phyloP scores from a whole-genome alignment of 2,329 filamentous ascomycete genomes.

The Paecilomyces variotii region DNA sequence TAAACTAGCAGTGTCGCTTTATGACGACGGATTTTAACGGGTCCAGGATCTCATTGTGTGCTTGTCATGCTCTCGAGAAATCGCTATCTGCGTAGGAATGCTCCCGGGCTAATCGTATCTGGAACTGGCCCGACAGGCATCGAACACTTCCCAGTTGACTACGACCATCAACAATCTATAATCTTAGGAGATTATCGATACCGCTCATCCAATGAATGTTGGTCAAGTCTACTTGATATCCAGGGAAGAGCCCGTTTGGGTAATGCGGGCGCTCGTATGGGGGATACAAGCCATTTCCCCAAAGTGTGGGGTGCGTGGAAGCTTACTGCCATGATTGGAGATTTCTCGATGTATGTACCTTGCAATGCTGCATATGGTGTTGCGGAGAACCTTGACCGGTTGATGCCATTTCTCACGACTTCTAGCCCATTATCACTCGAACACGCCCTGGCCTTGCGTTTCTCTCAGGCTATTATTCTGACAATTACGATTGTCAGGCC shows the following conservation, averaged over 20 bases:
- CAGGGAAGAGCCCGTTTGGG: neutral
- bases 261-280: neutral
- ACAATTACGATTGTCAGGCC: neutral
- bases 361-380: neutral
- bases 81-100: too few species aligned
- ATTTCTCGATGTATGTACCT: neutral
- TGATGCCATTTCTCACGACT: neutral
- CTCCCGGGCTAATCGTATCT: too few species aligned
- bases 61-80: too few species aligned
- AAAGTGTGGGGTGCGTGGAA: neutral
- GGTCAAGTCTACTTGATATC: neutral
- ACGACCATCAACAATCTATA: neutral
- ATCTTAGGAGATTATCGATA: neutral
- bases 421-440: neutral
- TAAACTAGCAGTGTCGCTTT: too few species aligned
- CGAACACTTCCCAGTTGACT: neutral
- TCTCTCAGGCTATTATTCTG: neutral
- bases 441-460: neutral
- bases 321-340: neutral
- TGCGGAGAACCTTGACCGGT: neutral
- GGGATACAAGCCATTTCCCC: neutral
- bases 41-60: too few species aligned
- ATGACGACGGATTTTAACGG: too few species aligned
- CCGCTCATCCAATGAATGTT: neutral
- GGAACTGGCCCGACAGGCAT: too few species aligned